Evolutionary conservation across 176 grass and related monocot genomes (phyloP).

Genomic region (Saccharum spontaneum): DNA sequence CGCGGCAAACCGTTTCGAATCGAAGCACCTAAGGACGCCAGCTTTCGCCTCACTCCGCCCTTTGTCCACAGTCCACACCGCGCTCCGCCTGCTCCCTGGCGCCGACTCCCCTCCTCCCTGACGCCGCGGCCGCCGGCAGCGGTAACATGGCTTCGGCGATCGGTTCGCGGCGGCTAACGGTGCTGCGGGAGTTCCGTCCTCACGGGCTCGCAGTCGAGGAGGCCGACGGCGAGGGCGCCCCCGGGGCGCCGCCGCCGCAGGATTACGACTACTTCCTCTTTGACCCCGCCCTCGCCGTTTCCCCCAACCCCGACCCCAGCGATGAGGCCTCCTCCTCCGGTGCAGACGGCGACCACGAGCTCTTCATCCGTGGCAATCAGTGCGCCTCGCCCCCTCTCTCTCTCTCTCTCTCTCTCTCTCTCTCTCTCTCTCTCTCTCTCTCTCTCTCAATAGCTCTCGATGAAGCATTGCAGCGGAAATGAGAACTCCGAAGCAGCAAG

Average conservation of each 20-base stretch:
- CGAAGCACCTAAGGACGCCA: not conserved
- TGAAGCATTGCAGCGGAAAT: not conserved
- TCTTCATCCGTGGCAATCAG: conserved; percentile 91
- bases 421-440: not conserved
- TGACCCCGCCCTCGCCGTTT: conserved; percentile 51
- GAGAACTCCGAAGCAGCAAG: not conserved
- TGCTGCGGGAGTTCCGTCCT: conserved; percentile 84
- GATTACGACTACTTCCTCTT: conserved; percentile 86
- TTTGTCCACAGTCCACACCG: no score
- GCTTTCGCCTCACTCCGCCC: not conserved
- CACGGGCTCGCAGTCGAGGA: conserved; percentile 71
- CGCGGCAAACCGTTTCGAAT: conserved; percentile 17
- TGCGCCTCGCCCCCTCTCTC: conserved; percentile 18
- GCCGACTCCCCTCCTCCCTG: not conserved
- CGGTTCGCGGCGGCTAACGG: conserved; percentile 61
- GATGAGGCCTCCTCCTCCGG: conserved; percentile 32
- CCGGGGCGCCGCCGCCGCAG: conserved; percentile 42
- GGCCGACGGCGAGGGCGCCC: conserved; percentile 48
- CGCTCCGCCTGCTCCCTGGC: not conserved
- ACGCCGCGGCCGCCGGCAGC: not conserved
- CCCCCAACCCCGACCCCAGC: conserved; percentile 25
- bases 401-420: no score
- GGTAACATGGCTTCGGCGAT: conserved; percentile 33
- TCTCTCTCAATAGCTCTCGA: not conserved
- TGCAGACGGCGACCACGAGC: conserved; percentile 85